A percentile compares a stretch with the other conserved stretches of the same genome.
These are phyloP conservation scores for Auriscalpium microsporum DNA, from an alignment of 768 basidiomycete species.

Conservation along the genomic window DNA sequence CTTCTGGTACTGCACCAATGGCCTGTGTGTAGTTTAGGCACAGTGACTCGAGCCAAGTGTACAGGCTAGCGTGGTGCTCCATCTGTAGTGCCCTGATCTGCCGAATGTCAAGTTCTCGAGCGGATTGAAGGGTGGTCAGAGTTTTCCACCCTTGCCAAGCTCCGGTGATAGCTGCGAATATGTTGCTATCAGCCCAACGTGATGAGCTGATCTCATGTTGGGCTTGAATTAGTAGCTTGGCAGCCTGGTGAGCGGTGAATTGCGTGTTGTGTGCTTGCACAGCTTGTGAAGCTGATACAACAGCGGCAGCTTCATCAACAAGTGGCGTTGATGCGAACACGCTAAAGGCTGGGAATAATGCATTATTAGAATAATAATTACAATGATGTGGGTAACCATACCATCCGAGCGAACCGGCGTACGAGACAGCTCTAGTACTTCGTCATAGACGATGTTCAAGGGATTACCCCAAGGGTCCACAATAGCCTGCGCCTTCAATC, in stretches of 20 bases:
- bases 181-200: background rate
- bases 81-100: background rate
- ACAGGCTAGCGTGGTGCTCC: background rate
- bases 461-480: background rate
- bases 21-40: background rate
- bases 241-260: background rate
- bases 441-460: background rate
- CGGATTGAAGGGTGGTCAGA: background rate
- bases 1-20: background rate
- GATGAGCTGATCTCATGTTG: background rate
- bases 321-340: background rate
- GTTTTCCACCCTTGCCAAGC: background rate
- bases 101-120: background rate
- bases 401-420: background rate
- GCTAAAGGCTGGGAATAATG: background rate
- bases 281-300: too few relatives aligned
- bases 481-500: background rate
- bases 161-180: background rate
- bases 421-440: background rate
- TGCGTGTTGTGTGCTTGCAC: too few relatives aligned
- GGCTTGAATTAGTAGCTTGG: background rate
- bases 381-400: background rate
- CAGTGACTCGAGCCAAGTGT: background rate
- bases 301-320: background rate
- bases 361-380: background rate